Base-by-base conservation (phyloP, 495 filamentous ascomycete genomes). In the Echria macrotheca region DNA sequence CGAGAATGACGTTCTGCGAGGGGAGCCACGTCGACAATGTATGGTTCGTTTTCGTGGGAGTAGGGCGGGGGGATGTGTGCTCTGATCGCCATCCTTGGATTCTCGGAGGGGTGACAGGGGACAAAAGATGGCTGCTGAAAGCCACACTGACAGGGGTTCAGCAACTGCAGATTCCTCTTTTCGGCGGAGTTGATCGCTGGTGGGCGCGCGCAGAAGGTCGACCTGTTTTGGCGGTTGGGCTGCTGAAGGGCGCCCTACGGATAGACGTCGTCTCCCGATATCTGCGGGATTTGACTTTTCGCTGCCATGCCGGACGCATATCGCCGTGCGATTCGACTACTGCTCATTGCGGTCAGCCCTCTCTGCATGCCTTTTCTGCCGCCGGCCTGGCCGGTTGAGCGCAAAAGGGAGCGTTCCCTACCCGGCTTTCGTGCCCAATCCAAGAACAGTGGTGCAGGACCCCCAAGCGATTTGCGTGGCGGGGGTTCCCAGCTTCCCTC, bases 301-400 rank as follows among this genome's bases (percentile, higher is more conserved):
- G 12, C 24, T 29, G 8, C 5, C 39, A 24, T 35, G 44, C 32
- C 31, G 32, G 44, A 31, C 11, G 44, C 19, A 14, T 23, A 35
- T 37, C 29, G 19, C 37, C 28, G 44, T 38, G 29, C 44, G 29
- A 47, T 38, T 47, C 32, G 44, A 35, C 28, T 47, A 11, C 24
- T 14, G 5, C 15, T 24, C 31, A 14, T 2, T 47, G 17, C 31
- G 31, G 32, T 33, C 31, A 36, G 15, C 18, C 18, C 29, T n/a
- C n/a, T 12, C n/a, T 31, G 41, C 41, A 44, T 29, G 24, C 11
- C 23, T 19, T 14, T 14, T 44, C 22, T 44, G 26, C 26, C 26
- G 42, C 26, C 26, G 18, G 39, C 25, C 22, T 42, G 39, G 39
- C 15, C 39, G 39, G 42, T 24, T 44, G n/a, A n/a, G n/a, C n/a